Evolutionary conservation across 139 green algal species (phyloP).

Genomic region (Volvox africanus): DNA sequence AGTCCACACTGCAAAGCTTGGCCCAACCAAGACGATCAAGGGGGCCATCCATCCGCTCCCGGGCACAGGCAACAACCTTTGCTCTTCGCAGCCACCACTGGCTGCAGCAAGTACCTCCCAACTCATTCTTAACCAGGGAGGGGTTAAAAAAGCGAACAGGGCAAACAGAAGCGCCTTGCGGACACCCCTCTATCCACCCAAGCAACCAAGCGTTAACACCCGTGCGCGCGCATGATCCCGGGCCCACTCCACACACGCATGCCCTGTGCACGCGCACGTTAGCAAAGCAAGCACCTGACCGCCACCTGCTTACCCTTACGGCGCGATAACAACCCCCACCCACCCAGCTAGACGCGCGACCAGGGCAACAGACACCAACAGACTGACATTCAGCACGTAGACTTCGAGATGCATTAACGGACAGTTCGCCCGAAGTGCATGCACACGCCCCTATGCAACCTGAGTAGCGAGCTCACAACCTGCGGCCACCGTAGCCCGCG

Average conservation of each 20-base stretch:
- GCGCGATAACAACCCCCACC: background rate
- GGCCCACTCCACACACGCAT: background rate
- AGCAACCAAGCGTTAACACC: background rate
- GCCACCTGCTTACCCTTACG: background rate
- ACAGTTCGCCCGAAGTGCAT: background rate
- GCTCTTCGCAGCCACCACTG: too few species aligned
- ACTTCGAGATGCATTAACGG: background rate
- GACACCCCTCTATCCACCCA: background rate
- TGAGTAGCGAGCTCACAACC: background rate
- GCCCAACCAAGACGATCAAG: too few species aligned
- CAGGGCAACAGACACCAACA: background rate
- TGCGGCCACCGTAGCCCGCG: slow-evolving; percentile 4
- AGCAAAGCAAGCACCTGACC: background rate
- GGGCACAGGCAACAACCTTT: too few species aligned
- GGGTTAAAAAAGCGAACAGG: too few species aligned
- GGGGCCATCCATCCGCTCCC: too few species aligned
- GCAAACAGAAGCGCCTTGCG: too few species aligned
- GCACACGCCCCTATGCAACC: background rate
- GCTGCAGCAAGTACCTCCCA: too few species aligned
- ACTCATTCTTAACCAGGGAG: too few species aligned
- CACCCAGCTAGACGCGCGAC: background rate
- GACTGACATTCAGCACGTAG: background rate
- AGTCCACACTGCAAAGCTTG: too few species aligned
- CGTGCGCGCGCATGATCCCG: background rate
- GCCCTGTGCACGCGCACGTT: background rate